These are phyloP conservation scores for Paramecium primaurelia DNA, from an alignment of 73 alveolate species.

Conservation along the genomic window DNA sequence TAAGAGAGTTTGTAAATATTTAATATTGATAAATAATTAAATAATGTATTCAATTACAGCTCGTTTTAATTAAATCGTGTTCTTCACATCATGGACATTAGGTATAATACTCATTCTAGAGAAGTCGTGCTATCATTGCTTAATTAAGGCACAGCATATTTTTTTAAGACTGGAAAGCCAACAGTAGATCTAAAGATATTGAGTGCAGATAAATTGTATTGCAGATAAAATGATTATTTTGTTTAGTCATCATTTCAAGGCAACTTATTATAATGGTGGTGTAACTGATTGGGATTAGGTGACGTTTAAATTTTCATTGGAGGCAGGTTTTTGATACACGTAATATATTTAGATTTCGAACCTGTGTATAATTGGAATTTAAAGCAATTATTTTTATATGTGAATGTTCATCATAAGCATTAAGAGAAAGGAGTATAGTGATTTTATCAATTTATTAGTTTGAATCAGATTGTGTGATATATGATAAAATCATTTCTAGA, in stretches of 20 bases:
- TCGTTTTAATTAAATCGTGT: conserved; percentile 45
- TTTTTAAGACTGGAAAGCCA: conserved; percentile 36
- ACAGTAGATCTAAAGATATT: background rate
- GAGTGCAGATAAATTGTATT: conserved; percentile 30
- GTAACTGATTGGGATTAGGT: conserved; percentile 41
- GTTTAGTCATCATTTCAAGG: background rate
- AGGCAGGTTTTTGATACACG: conserved; percentile 14
- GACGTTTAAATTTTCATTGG: background rate
- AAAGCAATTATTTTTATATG: conserved; percentile 8
- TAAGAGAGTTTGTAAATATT: background rate
- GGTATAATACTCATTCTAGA: background rate
- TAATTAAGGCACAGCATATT: conserved; percentile 34
- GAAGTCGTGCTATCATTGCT: background rate
- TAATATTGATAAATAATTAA: background rate
- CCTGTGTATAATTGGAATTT: conserved; percentile 41
- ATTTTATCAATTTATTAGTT: background rate
- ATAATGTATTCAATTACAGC: conserved; percentile 50
- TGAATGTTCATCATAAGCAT: conserved; percentile 10
- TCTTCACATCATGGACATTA: conserved; percentile 50
- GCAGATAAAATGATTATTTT: background rate
- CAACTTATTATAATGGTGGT: conserved; percentile 24
- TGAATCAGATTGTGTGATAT: conserved; percentile 37
- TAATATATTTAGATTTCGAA: background rate
- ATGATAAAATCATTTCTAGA: conserved; percentile 23
- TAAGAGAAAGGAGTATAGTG: background rate